These are phyloP conservation scores for Coemansia sp. DNA, from an alignment of 192 early-diverging fungal species.

Conservation along the genomic window DNA sequence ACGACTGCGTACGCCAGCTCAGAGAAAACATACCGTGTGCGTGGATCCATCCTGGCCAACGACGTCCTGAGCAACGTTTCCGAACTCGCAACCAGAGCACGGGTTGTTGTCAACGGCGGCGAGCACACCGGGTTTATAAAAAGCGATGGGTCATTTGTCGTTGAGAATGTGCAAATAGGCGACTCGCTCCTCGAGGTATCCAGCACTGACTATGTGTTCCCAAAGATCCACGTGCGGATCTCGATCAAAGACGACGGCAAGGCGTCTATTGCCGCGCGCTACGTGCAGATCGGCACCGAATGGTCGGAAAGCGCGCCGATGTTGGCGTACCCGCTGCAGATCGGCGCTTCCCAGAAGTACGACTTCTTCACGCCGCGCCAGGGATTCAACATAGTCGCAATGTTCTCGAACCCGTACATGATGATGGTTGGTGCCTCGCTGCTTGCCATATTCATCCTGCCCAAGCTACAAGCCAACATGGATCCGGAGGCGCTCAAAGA, in stretches of 20 bases:
- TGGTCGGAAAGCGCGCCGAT: conserved; percentile 47
- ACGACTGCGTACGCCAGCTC: conserved; percentile 9
- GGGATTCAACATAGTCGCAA: conserved; percentile 59
- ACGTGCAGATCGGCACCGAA: conserved; percentile 48
- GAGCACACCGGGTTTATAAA: conserved; percentile 44
- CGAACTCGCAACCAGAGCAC: conserved; percentile 18
- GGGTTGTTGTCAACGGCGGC: conserved; percentile 47
- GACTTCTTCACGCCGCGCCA: conserved; percentile 58
- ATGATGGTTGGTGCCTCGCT: conserved; percentile 65
- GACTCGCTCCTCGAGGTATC: conserved; percentile 50
- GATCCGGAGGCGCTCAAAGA: conserved; percentile 60
- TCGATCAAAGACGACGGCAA: conserved; percentile 32
- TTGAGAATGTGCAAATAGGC: conserved; percentile 44
- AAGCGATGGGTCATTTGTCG: conserved; percentile 43
- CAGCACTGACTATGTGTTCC: conserved; percentile 48
- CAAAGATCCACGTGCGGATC: conserved; percentile 52
- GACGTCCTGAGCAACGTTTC: conserved; percentile 35
- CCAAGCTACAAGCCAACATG: conserved; percentile 62
- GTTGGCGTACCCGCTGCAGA: conserved; percentile 47
- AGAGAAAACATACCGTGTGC: conserved; percentile 48
- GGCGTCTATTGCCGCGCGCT: conserved; percentile 49
- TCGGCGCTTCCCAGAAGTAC: conserved; percentile 42
- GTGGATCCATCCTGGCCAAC: conserved; percentile 38
- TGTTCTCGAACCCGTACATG: conserved; percentile 69
- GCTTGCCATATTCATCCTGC: conserved; percentile 61